Evolutionary conservation across 2,329 filamentous ascomycete genomes (phyloP), one percentile per base, ranked within the genome.

Genomic region (Pseudogymnoascus sp.): DNA sequence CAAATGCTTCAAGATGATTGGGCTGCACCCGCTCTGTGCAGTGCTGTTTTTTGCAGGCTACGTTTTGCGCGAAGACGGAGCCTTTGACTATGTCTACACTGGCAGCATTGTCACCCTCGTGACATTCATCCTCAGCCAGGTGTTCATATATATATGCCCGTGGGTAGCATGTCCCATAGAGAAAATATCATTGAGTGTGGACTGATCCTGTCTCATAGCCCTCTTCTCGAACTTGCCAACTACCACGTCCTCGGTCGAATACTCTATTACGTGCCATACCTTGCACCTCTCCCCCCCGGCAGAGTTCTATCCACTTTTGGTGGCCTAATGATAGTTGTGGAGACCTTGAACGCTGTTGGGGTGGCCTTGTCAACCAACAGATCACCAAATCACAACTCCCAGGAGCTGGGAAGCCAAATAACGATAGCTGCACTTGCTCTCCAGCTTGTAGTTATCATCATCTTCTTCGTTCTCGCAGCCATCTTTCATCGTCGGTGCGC

Each of bases 241-340:
- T 87, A 86, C 72, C 80, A 84, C 67, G 78, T 85, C 62, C 79
- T 87, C n/a, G 80, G 81, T 3, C 79, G 83, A 7, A 76, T 85
- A 7, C 75, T 87, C n/a, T 82, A 81, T 70, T 87, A 87, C 71
- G 77, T 84, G 1, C 84, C 83, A 0, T 82, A 85, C 68, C 77
- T 81, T 63, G 77, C 83, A 0, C 83, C 83, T 0, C 69, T 81
- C 19, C 73, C 77, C n/a, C 77, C 79, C 0, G 73, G 75, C 21
- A 69, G 74, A 23, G 78, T 80, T 6, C 67, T 80, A n/a, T 73
- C 74, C 8, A 78, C 75, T 2, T 81, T 81, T 65, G 77, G 75
- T n/a, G 74, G 73, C 28, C 68, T 81, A 41, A 81, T 79, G 16
- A 71, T 66, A 7, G 65, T 81, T 10, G 75, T 84, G 60, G 80